phyloP scores from a whole-genome alignment of 2,329 filamentous ascomycete genomes.

The Microcyclosporella mali region DNA sequence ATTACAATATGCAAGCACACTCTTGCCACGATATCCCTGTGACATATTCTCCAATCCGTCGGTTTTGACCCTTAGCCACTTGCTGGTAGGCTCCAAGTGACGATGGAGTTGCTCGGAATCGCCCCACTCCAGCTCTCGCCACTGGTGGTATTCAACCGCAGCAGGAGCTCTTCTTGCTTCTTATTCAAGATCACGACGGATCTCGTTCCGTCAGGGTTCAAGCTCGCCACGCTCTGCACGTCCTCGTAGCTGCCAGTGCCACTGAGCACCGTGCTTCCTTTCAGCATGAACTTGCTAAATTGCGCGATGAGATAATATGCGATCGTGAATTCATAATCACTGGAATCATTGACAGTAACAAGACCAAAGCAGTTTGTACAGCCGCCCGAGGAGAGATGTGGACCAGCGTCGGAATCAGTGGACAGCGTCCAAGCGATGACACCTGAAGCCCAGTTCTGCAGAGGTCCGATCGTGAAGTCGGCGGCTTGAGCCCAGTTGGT shows the following conservation, averaged over 20 bases:
- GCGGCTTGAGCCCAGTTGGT: constrained; percentile 14
- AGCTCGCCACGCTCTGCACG: constrained; percentile 11
- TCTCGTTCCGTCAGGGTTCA: constrained; percentile 16
- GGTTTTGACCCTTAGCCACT: no score
- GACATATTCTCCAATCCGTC: no score
- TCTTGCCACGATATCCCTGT: no score
- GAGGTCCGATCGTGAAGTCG: constrained; percentile 16
- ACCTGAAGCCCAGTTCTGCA: constrained; percentile 19
- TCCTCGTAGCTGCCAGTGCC: constrained; percentile 8
- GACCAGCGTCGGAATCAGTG: constrained; percentile 12
- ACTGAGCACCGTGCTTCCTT: constrained; percentile 8
- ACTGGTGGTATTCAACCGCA: constrained; percentile 11
- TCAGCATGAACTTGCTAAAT: constrained; percentile 17
- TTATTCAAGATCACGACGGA: constrained; percentile 16
- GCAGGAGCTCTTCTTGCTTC: constrained; percentile 6
- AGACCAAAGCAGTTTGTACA: constrained; percentile 14
- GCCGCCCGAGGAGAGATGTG: constrained; percentile 10
- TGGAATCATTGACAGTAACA: constrained; percentile 13
- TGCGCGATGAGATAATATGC: constrained; percentile 21
- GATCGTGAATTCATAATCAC: constrained; percentile 12
- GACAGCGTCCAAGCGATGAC: constrained; percentile 18
- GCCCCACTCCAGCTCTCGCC: constrained; percentile 15
- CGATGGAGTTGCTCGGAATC: constrained; percentile 9
- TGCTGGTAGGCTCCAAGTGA: constrained; percentile 16
- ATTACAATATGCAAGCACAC: no score